Evolutionary conservation across 2,329 filamentous ascomycete genomes (phyloP).

Genomic region (Cercospora zeae-maydis): DNA sequence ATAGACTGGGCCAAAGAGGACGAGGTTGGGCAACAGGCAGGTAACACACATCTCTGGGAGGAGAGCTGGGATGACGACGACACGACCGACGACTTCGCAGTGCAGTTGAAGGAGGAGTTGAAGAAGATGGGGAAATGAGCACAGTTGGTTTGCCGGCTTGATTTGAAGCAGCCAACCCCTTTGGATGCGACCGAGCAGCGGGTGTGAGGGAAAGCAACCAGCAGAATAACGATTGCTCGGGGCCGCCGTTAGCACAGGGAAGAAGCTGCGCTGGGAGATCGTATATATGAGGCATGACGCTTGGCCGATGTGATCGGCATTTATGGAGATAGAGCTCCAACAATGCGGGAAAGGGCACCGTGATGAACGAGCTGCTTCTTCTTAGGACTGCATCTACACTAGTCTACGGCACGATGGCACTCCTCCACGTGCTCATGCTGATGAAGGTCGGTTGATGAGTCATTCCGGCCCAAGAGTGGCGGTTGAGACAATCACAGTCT

Average conservation of each 20-base stretch:
- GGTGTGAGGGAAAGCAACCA: not conserved
- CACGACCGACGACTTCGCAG: slow-evolving; percentile 91
- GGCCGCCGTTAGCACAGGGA: not conserved
- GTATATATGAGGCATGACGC: slow-evolving; percentile 8
- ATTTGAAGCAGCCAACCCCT: not conserved
- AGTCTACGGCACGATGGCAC: not conserved
- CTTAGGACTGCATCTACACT: not conserved
- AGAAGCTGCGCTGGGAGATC: not conserved
- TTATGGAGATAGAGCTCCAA: not conserved
- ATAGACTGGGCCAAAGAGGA: slow-evolving; percentile 92
- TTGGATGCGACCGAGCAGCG: not conserved
- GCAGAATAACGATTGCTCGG: not conserved
- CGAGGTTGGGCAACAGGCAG: slow-evolving; percentile 65
- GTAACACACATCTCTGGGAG: slow-evolving; percentile 79
- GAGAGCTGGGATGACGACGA: slow-evolving; percentile 99
- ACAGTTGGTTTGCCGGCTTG: not conserved
- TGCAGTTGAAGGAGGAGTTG: slow-evolving; percentile 89
- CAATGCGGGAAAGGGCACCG: not conserved
- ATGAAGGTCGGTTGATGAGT: not conserved
- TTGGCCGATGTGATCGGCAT: not conserved
- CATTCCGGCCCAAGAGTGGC: not conserved
- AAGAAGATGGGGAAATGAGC: slow-evolving; percentile 77
- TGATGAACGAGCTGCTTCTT: not conserved
- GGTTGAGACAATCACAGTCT: not conserved
- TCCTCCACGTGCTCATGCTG: not conserved